Evolutionary conservation across 495 filamentous ascomycete genomes (phyloP).

Genomic region (Pyrenopolyporus hunteri): DNA sequence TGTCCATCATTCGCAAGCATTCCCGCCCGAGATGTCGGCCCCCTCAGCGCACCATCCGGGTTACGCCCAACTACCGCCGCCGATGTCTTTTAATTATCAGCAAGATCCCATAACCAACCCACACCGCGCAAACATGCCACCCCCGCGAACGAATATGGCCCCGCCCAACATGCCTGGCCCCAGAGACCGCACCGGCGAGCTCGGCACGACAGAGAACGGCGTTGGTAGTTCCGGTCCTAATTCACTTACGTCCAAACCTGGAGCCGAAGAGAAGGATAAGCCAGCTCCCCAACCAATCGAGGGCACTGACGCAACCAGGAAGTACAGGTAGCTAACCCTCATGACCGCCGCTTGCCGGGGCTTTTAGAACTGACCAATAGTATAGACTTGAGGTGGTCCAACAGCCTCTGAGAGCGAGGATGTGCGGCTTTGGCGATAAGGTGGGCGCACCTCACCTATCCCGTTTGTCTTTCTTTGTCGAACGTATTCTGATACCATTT

Average conservation of each 20-base stretch:
- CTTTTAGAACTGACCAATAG: slow-evolving; percentile 13
- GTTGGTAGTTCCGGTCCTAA: slow-evolving; percentile 25
- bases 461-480: slow-evolving; percentile 1
- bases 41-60: slow-evolving; percentile 40
- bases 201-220: slow-evolving; percentile 31
- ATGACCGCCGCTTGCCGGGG: background rate
- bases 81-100: slow-evolving; percentile 41
- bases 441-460: slow-evolving; percentile 54
- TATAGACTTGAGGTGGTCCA: slow-evolving; percentile 82
- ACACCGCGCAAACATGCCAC: slow-evolving; percentile 44
- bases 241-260: slow-evolving; percentile 33
- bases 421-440: slow-evolving; percentile 99
- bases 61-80: slow-evolving; percentile 42
- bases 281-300: slow-evolving; percentile 41
- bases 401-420: slow-evolving; percentile 91
- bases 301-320: slow-evolving; percentile 39
- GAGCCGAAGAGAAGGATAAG: slow-evolving; percentile 38
- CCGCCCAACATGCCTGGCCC: slow-evolving; percentile 42
- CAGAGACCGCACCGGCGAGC: slow-evolving; percentile 30
- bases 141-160: slow-evolving; percentile 43
- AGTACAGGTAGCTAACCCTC: slow-evolving; percentile 37
- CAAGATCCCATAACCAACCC: slow-evolving; percentile 42
- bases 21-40: slow-evolving; percentile 40
- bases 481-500: slow-evolving; percentile 19
- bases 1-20: slow-evolving; percentile 39